Evolutionary conservation across 768 basidiomycete genomes (phyloP).

Genomic region (Trametes maxima): DNA sequence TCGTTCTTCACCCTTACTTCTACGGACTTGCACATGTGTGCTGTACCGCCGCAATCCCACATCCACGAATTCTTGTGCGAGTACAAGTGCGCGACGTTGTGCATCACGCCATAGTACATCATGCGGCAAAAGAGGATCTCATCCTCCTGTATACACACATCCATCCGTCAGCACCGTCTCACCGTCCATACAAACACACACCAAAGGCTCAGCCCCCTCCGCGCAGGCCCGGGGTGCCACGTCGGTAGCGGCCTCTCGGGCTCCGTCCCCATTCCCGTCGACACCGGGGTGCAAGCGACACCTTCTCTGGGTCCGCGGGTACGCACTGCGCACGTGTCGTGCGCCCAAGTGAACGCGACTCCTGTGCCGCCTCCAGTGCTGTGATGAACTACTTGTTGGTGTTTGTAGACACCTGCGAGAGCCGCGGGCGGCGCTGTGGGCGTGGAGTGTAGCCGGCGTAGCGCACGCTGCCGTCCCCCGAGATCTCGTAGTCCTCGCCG

Average conservation of each 20-base stretch:
- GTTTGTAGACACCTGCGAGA: slow-evolving; percentile 14
- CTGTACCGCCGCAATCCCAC: no score
- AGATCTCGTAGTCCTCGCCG: slow-evolving; percentile 69
- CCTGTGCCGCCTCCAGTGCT: slow-evolving; percentile 10
- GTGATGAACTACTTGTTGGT: no score
- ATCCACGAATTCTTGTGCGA: slow-evolving; percentile 88
- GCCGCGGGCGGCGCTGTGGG: slow-evolving; percentile 14
- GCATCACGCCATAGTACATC: slow-evolving; percentile 94
- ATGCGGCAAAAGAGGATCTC: slow-evolving; percentile 92
- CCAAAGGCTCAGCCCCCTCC: slow-evolving; percentile 52
- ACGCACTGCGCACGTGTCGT: slow-evolving; percentile 13
- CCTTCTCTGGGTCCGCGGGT: slow-evolving; percentile 24
- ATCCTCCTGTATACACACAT: slow-evolving; percentile 57
- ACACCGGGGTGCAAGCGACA: slow-evolving; percentile 16
- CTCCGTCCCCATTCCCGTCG: slow-evolving; percentile 13
- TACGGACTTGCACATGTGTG: no score
- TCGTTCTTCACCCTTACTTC: no score
- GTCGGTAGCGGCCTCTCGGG: slow-evolving; percentile 54
- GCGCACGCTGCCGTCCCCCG: slow-evolving; percentile 57
- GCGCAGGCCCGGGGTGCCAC: slow-evolving; percentile 87
- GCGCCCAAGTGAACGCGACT: slow-evolving; percentile 1
- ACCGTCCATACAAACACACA: slow-evolving; percentile 2
- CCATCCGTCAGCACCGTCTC: background rate
- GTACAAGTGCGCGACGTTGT: slow-evolving; percentile 78
- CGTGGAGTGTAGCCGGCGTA: slow-evolving; percentile 41